phyloP scores from a whole-genome alignment of 352 stramenopile species.

The Pythium grandisporangium region DNA sequence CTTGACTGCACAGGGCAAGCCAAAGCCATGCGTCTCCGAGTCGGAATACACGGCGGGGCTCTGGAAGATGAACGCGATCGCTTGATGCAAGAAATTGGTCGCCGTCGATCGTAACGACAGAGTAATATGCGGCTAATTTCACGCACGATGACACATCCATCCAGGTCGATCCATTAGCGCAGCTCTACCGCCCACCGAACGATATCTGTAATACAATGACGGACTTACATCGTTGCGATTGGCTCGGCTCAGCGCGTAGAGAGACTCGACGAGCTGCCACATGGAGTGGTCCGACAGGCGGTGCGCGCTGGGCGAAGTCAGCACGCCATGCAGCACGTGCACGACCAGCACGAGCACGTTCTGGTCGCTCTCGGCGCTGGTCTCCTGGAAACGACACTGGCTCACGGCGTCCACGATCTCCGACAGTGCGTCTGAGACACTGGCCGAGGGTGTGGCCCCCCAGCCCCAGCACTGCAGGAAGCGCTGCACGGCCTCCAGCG shows the following conservation, averaged over 20 bases:
- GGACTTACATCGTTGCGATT: constrained; percentile 46
- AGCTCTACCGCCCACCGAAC: no score
- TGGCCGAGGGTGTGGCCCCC: constrained; percentile 16
- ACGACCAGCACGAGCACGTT: constrained; percentile 91
- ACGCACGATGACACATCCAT: no score
- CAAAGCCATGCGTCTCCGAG: constrained; percentile 28
- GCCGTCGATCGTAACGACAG: constrained; percentile 49
- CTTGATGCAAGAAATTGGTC: constrained; percentile 50
- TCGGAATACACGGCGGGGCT: constrained; percentile 37
- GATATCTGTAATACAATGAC: no score
- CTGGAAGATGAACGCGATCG: constrained; percentile 59
- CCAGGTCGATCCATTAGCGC: no score
- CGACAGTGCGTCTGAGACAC: constrained; percentile 35
- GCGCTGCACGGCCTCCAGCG: constrained; percentile 92
- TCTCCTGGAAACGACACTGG: constrained; percentile 94
- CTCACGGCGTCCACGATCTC: constrained; percentile 89
- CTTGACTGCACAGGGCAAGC: constrained; percentile 69
- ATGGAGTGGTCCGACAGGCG: constrained; percentile 89
- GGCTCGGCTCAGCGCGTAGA: constrained; percentile 89
- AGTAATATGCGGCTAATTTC: constrained; percentile 55
- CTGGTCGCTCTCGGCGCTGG: constrained; percentile 82
- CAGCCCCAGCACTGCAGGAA: constrained; percentile 88
- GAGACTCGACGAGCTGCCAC: constrained; percentile 93
- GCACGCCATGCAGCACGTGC: constrained; percentile 90
- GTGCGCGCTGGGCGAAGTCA: constrained; percentile 73